Percentiles rank a stretch among this genome's conserved stretches.
Evolutionary conservation across 371 early-diverging fungal genomes (phyloP).

Genomic region (Vavraia culicis): DNA sequence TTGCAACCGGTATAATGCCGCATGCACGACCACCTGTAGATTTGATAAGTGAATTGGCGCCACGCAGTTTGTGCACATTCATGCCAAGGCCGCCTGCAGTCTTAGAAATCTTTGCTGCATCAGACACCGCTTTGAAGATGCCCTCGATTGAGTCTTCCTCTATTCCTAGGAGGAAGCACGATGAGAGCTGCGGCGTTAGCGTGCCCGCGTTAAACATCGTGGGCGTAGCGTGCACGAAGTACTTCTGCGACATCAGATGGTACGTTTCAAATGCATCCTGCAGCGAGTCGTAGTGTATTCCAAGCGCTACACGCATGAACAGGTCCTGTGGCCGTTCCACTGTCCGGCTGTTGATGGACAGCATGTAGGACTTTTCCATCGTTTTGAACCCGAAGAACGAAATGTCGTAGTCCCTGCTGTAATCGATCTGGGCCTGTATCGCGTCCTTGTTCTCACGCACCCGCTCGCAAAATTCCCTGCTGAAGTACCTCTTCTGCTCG

Average conservation of each 20-base stretch:
- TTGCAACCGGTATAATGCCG: constrained; percentile 87
- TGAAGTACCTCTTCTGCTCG: constrained; percentile 52
- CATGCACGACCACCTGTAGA: constrained; percentile 87
- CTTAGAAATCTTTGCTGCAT: constrained; percentile 87
- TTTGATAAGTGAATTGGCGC: constrained; percentile 75
- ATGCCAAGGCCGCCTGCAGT: constrained; percentile 91
- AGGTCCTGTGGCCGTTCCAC: constrained; percentile 94
- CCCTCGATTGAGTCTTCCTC: constrained; percentile 67
- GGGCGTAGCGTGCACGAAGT: constrained; percentile 90
- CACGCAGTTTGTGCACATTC: constrained; percentile 70
- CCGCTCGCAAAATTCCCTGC: constrained; percentile 51
- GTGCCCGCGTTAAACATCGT: constrained; percentile 94
- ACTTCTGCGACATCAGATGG: constrained; percentile 68
- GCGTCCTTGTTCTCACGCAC: constrained; percentile 55
- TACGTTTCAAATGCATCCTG: constrained; percentile 81
- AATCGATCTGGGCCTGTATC: constrained; percentile 68
- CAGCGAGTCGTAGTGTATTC: constrained; percentile 78
- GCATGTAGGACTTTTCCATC: constrained; percentile 73
- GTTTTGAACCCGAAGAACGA: constrained; percentile 96
- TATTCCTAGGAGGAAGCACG: constrained; percentile 82
- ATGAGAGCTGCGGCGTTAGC: constrained; percentile 70
- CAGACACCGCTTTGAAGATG: constrained; percentile 82
- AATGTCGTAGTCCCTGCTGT: constrained; percentile 78
- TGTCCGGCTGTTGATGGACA: constrained; percentile 54
- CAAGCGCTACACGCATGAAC: constrained; percentile 89